A percentile compares a stretch with the other conserved stretches of the same genome.
Conservation (phyloP, 2,329 filamentous ascomycete species). For the Ambrosiella xylebori region DNA sequence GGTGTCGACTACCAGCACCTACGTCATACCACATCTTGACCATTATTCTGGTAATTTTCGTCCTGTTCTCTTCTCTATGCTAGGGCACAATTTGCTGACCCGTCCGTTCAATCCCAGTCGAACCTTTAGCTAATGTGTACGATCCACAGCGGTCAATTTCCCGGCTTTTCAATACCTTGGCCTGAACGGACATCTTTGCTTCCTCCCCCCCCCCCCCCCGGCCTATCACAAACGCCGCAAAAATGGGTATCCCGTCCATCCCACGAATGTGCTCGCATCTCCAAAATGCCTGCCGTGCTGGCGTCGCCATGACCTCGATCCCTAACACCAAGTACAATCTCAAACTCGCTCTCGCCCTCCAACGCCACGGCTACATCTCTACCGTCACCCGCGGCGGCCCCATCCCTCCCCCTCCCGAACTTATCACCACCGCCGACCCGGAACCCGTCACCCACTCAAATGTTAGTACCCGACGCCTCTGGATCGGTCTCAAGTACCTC, state of each 20-base stretch:
- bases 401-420: constrained; percentile 31
- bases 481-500: constrained; percentile 84
- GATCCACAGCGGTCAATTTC: background rate
- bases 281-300: constrained; percentile 73
- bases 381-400: constrained; percentile 57
- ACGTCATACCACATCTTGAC: background rate
- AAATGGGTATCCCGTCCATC: constrained; percentile 43
- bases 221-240: background rate
- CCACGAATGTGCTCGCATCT: constrained; percentile 76
- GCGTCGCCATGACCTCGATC: constrained; percentile 69
- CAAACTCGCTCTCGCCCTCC: constrained; percentile 54
- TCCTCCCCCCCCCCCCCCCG: background rate
- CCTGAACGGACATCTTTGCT: background rate
- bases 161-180: background rate
- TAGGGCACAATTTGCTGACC: background rate
- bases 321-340: constrained; percentile 64
- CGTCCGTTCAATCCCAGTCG: background rate
- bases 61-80: background rate
- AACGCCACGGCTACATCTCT: constrained; percentile 67
- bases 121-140: background rate
- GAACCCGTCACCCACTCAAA: constrained; percentile 50
- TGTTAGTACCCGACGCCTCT: constrained; percentile 57
- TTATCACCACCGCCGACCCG: constrained; percentile 29
- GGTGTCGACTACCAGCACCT: background rate
- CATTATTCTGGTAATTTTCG: background rate